These are phyloP conservation scores for Sporothrix protearum DNA, from an alignment of 2,329 filamentous ascomycete genomes.

Conservation along the genomic window DNA sequence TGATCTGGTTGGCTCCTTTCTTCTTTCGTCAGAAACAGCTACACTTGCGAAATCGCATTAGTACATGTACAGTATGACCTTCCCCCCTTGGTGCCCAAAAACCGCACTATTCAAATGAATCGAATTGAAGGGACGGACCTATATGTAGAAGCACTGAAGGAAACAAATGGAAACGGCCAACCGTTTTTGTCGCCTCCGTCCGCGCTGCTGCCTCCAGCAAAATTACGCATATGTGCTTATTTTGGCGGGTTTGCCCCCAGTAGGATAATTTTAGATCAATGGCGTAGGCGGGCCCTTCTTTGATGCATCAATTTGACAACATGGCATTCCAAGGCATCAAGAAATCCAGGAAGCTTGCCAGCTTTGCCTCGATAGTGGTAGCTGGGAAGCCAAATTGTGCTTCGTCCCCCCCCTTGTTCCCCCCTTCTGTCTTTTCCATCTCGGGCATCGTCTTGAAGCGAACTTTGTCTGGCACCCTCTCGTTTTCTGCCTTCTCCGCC, in stretches of 20 bases:
- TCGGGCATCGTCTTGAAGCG: neutral
- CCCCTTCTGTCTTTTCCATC: neutral
- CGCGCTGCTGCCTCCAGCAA: neutral
- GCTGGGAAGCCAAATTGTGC: neutral
- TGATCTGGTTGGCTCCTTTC: neutral
- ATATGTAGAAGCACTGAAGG: neutral
- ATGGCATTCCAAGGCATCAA: slow-evolving; percentile 1
- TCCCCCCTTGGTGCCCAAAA: neutral
- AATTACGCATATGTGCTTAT: neutral
- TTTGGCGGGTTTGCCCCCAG: neutral
- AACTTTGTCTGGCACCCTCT: neutral
- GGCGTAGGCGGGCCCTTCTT: neutral
- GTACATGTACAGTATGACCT: too few relatives aligned
- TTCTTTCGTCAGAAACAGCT: neutral
- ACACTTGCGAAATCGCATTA: neutral
- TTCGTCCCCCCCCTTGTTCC: neutral
- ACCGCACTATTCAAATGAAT: neutral
- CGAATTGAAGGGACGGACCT: neutral
- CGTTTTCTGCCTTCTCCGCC: neutral
- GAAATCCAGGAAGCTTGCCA: neutral
- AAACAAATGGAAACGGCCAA: neutral
- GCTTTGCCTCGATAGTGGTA: neutral
- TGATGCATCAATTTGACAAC: slow-evolving; percentile 1
- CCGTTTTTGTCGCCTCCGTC: neutral
- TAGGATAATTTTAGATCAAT: slow-evolving; percentile 8